Base-by-base conservation (phyloP, 768 basidiomycete species). In the Naganishia vishniacii region DNA sequence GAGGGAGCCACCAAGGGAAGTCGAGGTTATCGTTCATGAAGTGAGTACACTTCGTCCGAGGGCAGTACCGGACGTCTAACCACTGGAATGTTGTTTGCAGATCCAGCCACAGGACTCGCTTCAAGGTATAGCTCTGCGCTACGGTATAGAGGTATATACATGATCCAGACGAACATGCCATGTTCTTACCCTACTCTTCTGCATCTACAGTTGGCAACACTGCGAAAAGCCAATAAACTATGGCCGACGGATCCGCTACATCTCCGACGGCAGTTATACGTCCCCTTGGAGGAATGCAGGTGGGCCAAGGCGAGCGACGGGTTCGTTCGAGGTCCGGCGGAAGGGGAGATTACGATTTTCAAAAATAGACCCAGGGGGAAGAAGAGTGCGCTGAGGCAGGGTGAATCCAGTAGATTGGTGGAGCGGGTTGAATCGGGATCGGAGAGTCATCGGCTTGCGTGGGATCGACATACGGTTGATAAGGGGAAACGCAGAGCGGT, bases 161-260 rank as follows among this genome's bases (percentile, higher is more conserved):
- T 3, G 25, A 29, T 34, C n/a, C 12, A 28, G 23, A 12, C 26
- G 23, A 8, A n/a, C 23, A 3, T n/a, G 59, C 29, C 29, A 34
- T 23, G 26, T 1, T 2, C 6, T 59, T 1, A 6, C 18, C 37
- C 25, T 23, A 40, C 48, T 31, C 34, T 37, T 23, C 15, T 0
- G 18, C 25, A 20, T 34, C 26, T 1, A 25, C 70, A 81, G 80
- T 71, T 80, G 59, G 83, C 89, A 28, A 86, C 88, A 15, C 82
- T 99, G 13, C 86, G 93, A 49, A 82, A 85, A 69, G 86, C 86
- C 49, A 99, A 99, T 76, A 89, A 92, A 68, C 80, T 99, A 8
- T 99, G 95, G 95, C 76, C 90, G 6, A 87, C 89, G 7, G 95
- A 98, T 74, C 83, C 90, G 0, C 88, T 99, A 48, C 90, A 94